Evolutionary conservation across 805 yeast genomes (phyloP).

Genomic region (Candida schatavii): DNA sequence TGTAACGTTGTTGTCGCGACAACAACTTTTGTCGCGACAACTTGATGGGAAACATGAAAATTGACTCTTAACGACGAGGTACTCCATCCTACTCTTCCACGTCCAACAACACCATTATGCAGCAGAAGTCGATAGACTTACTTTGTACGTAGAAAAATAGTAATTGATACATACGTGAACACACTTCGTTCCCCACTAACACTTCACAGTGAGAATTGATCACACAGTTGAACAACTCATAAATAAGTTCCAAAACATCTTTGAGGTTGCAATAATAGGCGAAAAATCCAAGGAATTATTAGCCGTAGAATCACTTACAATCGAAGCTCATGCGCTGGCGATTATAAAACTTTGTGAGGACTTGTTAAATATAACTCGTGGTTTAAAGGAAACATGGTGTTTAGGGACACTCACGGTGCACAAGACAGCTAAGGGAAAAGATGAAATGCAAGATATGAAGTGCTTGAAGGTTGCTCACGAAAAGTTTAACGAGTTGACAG

Average conservation of each 20-base stretch:
- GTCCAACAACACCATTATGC: too few species aligned
- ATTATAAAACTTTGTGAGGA: constrained; percentile 55
- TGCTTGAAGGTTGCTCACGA: constrained; percentile 24
- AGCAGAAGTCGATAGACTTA: constrained; percentile 18
- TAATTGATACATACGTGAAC: background rate
- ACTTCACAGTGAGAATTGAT: constrained; percentile 45
- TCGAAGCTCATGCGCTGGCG: constrained; percentile 51
- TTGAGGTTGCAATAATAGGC: constrained; percentile 44
- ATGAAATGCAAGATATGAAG: constrained; percentile 13
- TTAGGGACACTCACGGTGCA: constrained; percentile 48
- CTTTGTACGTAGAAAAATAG: constrained; percentile 26
- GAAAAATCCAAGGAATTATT: constrained; percentile 40
- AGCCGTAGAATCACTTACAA: constrained; percentile 55
- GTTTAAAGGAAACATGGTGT: constrained; percentile 55
- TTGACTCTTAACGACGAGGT: too few species aligned
- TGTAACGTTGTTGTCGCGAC: too few species aligned
- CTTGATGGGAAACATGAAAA: too few species aligned
- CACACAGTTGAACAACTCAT: constrained; percentile 49
- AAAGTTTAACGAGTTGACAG: constrained; percentile 34
- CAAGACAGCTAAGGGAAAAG: constrained; percentile 5
- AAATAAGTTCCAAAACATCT: constrained; percentile 51
- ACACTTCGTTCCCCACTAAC: background rate
- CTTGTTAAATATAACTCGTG: constrained; percentile 45
- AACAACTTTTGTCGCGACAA: too few species aligned
- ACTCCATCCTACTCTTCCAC: too few species aligned